Evolutionary conservation across 2,329 filamentous ascomycete genomes (phyloP).

Genomic region (Aureobasidium pullulans): DNA sequence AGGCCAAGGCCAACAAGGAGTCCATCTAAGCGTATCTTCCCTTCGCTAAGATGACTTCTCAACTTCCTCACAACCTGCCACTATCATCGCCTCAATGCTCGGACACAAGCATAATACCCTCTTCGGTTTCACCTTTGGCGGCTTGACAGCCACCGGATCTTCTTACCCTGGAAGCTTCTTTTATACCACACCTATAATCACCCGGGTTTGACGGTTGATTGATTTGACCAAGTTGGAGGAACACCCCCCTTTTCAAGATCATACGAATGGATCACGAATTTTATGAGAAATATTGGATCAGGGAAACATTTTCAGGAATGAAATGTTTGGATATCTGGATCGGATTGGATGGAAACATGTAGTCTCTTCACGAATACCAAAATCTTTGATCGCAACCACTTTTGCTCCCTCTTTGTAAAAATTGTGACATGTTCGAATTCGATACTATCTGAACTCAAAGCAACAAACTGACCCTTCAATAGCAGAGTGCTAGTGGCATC

Average conservation of each 20-base stretch:
- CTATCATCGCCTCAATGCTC: not conserved
- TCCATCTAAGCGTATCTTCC: slow-evolving; percentile 20
- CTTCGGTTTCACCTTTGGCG: not conserved
- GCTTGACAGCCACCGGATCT: not conserved
- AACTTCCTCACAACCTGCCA: not conserved
- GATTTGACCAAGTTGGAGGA: not conserved
- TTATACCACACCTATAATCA: not conserved
- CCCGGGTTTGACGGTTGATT: not conserved
- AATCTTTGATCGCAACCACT: not conserved
- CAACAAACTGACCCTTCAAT: too few relatives aligned
- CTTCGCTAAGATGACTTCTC: not conserved
- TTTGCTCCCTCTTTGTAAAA: not conserved
- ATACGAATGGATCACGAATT: slow-evolving; percentile 1
- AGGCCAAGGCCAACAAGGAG: slow-evolving; percentile 44
- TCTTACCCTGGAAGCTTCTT: not conserved
- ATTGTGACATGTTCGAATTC: too few relatives aligned
- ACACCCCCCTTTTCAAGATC: not conserved
- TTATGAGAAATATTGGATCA: slow-evolving; percentile 4
- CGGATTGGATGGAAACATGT: not conserved
- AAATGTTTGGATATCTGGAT: not conserved
- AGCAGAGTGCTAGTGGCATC: too few relatives aligned
- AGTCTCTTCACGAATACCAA: not conserved
- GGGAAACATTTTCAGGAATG: not conserved
- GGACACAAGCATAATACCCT: slow-evolving; percentile 1
- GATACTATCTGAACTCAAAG: too few relatives aligned